Evolutionary conservation across 2,329 filamentous ascomycete species (phyloP).

Genomic region (Epichloe scottii): DNA sequence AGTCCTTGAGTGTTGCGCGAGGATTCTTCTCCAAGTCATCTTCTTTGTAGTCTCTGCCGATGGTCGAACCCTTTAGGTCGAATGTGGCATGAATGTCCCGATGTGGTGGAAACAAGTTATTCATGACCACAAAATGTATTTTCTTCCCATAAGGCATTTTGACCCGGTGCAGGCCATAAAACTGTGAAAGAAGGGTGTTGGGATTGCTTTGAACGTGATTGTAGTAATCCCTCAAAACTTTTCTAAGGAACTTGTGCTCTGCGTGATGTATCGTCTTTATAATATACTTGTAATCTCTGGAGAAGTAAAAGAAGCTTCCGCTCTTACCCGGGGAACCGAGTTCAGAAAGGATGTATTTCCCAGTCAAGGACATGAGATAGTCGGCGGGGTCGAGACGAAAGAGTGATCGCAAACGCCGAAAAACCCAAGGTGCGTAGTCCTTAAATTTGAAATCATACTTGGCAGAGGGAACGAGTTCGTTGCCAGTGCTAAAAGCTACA

Average conservation of each 20-base stretch:
- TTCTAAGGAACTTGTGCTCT: constrained; percentile 79
- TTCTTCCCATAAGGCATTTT: constrained; percentile 98
- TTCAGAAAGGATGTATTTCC: constrained; percentile 97
- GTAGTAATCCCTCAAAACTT: constrained; percentile 85
- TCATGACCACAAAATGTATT: constrained; percentile 99
- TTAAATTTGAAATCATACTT: constrained; percentile 99
- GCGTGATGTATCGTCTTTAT: constrained; percentile 98
- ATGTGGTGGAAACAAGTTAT: constrained; percentile 96
- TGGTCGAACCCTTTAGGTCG: constrained; percentile 90
- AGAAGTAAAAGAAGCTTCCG: constrained; percentile 99
- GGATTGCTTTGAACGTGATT: constrained; percentile 85
- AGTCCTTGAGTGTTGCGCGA: constrained; percentile 83
- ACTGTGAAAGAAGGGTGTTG: constrained; percentile 93
- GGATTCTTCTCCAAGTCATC: constrained; percentile 82
- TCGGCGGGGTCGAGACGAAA: constrained; percentile 93
- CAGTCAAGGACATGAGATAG: constrained; percentile 94
- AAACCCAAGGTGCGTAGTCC: constrained; percentile 99
- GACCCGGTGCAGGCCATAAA: constrained; percentile 92
- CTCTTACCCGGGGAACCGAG: constrained; percentile 95
- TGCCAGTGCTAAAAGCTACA: constrained; percentile 57
- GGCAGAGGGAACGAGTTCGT: constrained; percentile 91
- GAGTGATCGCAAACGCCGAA: constrained; percentile 74
- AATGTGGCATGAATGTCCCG: constrained; percentile 96
- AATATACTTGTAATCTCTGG: constrained; percentile 98
- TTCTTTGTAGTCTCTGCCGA: constrained; percentile 83